Evolutionary conservation across 2,329 filamentous ascomycete genomes (phyloP), one percentile per base, ranked within the genome.

Genomic region (Alternaria conjuncta): DNA sequence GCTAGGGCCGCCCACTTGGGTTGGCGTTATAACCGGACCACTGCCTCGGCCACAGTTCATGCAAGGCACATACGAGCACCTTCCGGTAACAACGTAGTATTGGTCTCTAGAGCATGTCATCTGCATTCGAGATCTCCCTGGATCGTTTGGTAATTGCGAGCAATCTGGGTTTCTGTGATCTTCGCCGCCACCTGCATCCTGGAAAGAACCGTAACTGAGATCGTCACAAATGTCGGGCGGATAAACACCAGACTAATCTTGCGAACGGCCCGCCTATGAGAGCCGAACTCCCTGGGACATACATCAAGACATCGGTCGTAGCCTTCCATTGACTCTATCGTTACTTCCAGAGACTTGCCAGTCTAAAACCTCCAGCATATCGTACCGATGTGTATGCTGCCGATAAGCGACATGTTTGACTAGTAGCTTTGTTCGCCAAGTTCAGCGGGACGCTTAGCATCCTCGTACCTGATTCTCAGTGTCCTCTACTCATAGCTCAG

Each of bases 31-130:
- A 46, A 18, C 47, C 47, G 21, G 47, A 59, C 23, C 36, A 32
- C 32, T 20, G 53, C 36, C 55, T 57, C 46, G 55, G 55, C 55
- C 28, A 57, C 20, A 32, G 21, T 41, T 53, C 47, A 45, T 53
- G 36, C 56, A 58, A 58, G 32, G 47, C 47, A 58, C 32, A 50
- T 44, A 58, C 46, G 13, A 53, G 32, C 56, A 58, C 56, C 56
- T 53, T 58, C 56, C 46, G 46, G 21, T 44, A 36, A 26, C 20
- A 50, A 57, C 9, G 13, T 50, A 50, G 44, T 57, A 43, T 47
- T 11, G 7, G 28, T 36, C 12, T 36, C 12, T 32, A 51, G 49
- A 51, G 28, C 49, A 32, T 51, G 26, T 51, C 49, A 32, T 11
- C 20, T 15, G 18, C 28, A n/a, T 23, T 1, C 20, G 49, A 51